Evolutionary conservation across 2,329 filamentous ascomycete genomes (phyloP).

Genomic region (Phoma sp.): DNA sequence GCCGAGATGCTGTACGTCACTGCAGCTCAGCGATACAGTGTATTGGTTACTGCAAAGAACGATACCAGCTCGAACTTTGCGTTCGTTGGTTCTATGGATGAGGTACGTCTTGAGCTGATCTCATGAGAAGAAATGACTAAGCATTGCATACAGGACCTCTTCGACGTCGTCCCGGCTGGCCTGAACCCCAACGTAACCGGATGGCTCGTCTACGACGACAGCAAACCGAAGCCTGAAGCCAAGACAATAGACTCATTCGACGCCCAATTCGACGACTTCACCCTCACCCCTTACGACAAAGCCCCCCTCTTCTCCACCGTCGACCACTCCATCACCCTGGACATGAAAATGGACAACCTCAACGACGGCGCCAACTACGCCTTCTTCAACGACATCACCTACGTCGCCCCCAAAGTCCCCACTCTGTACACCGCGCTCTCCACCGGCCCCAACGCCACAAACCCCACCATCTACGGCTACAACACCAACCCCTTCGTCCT

Average conservation of each 20-base stretch:
- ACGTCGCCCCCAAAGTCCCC: slow-evolving; percentile 75
- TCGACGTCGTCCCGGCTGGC: slow-evolving; percentile 69
- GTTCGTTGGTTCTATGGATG: slow-evolving; percentile 60
- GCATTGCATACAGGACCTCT: slow-evolving; percentile 52
- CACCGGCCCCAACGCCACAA: slow-evolving; percentile 57
- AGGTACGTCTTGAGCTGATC: slow-evolving; percentile 31
- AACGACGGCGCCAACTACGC: slow-evolving; percentile 69
- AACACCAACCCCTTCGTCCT: slow-evolving; percentile 68
- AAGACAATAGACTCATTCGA: slow-evolving; percentile 65
- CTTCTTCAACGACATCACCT: slow-evolving; percentile 75
- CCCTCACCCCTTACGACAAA: slow-evolving; percentile 71
- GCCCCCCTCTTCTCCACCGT: slow-evolving; percentile 65
- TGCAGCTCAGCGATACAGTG: slow-evolving; percentile 74
- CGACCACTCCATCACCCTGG: slow-evolving; percentile 67
- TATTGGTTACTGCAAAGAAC: slow-evolving; percentile 67
- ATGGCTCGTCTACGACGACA: slow-evolving; percentile 62
- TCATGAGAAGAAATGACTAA: background rate
- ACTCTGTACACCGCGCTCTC: slow-evolving; percentile 78
- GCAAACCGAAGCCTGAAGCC: slow-evolving; percentile 56
- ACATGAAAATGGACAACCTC: slow-evolving; percentile 68
- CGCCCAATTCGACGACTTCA: slow-evolving; percentile 72
- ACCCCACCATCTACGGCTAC: slow-evolving; percentile 55
- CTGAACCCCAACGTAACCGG: slow-evolving; percentile 70
- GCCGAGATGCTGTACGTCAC: slow-evolving; percentile 69
- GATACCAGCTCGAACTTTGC: slow-evolving; percentile 63